Conservation (phyloP, 164 flowering plant species). For the Nymphaea colorata region DNA sequence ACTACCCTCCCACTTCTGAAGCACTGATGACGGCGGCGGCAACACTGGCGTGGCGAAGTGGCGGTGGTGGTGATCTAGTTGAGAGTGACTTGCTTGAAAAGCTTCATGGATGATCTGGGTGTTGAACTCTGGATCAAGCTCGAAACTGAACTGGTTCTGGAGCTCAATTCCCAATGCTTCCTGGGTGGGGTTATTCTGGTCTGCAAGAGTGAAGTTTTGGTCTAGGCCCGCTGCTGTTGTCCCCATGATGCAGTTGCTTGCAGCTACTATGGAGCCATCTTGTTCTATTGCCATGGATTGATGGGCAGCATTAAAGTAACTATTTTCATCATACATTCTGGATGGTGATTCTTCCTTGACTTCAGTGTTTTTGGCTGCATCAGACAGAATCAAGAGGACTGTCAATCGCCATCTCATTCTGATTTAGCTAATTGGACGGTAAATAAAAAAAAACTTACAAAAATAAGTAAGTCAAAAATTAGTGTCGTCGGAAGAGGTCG, state of each 20-base stretch:
- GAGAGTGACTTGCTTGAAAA: conserved; percentile 15
- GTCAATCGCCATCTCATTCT: not conserved
- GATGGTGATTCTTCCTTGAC: not conserved
- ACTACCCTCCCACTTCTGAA: not conserved
- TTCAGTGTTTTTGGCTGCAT: not conserved
- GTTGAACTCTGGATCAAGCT: conserved; percentile 14
- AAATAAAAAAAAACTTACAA: too few relatives aligned
- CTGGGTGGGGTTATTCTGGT: conserved; percentile 9
- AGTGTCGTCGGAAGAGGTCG: not conserved
- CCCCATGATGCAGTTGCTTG: not conserved
- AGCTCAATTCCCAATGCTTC: conserved; percentile 16
- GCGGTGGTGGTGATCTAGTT: conserved; percentile 13
- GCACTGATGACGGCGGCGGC: conserved; percentile 6
- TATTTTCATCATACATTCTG: conserved; percentile 4
- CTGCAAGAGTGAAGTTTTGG: conserved; percentile 20
- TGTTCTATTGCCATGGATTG: not conserved
- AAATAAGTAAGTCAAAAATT: not conserved
- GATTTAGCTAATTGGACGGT: not conserved
- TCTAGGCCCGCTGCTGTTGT: conserved; percentile 18
- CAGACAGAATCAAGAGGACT: not conserved
- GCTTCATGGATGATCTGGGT: conserved; percentile 19
- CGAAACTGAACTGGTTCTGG: conserved; percentile 20
- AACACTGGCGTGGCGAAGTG: conserved; percentile 2
- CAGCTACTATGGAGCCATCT: conserved; percentile 3
- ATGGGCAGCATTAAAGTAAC: conserved; percentile 2